Evolutionary conservation across 2,329 filamentous ascomycete species (phyloP).

Genomic region (Pseudomassariella vexata): DNA sequence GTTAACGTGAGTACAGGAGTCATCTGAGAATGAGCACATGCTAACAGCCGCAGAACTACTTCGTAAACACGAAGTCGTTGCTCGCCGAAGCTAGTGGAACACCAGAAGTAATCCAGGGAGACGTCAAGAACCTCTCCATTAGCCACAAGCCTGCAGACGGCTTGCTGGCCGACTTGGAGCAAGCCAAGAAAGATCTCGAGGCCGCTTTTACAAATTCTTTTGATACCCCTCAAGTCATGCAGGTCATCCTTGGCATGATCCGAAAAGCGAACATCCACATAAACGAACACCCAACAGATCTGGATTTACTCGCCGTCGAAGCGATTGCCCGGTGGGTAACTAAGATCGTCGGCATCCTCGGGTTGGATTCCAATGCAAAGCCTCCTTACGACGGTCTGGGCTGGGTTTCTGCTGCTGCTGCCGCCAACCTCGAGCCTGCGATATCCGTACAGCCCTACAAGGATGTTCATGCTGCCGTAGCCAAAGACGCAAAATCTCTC

Average conservation of each 20-base stretch:
- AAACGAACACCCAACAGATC: constrained; percentile 36
- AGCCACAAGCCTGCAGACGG: constrained; percentile 21
- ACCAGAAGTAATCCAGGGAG: constrained; percentile 14
- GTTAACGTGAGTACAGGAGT: constrained; percentile 49
- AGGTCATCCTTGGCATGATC: constrained; percentile 70
- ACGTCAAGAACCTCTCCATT: constrained; percentile 33
- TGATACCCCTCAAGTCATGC: constrained; percentile 77
- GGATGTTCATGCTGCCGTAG: constrained; percentile 37
- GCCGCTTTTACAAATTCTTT: constrained; percentile 75
- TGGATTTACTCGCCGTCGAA: constrained; percentile 43
- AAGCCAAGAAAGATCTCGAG: constrained; percentile 49
- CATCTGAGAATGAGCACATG: neutral
- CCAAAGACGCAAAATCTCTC: constrained; percentile 38
- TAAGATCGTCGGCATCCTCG: constrained; percentile 76
- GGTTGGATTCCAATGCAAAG: constrained; percentile 61
- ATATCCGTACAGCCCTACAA: constrained; percentile 42
- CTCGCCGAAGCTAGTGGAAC: constrained; percentile 37
- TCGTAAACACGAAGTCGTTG: constrained; percentile 50
- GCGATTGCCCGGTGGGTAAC: constrained; percentile 73
- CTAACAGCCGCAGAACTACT: constrained; percentile 43
- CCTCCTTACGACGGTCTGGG: constrained; percentile 51
- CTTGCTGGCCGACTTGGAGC: constrained; percentile 36
- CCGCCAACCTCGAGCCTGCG: constrained; percentile 36
- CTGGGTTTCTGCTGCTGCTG: constrained; percentile 39
- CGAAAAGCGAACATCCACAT: constrained; percentile 66